These are phyloP conservation scores for Arachnomyces sp. DNA, from an alignment of 2,329 filamentous ascomycete species.

Conservation along the genomic window DNA sequence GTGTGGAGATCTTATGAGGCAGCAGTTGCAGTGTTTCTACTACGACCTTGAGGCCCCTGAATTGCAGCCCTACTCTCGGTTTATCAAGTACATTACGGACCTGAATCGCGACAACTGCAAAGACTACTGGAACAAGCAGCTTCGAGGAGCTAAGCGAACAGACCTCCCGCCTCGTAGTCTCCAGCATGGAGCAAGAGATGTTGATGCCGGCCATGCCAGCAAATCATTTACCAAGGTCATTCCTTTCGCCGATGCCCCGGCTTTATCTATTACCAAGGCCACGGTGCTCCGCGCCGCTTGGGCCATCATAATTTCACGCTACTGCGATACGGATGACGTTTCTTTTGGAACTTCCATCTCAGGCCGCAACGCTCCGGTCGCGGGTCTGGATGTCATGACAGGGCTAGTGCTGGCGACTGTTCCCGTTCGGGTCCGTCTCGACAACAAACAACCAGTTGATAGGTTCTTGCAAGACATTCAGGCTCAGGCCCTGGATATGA, in stretches of 20 bases:
- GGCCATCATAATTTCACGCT: slow-evolving; percentile 32
- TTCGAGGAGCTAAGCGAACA: slow-evolving; percentile 32
- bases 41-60: slow-evolving; percentile 27
- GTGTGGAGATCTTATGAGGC: slow-evolving; percentile 12
- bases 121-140: slow-evolving; percentile 36
- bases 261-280: slow-evolving; percentile 27
- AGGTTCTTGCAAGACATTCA: slow-evolving; percentile 50
- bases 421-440: slow-evolving; percentile 28
- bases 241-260: not conserved
- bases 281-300: slow-evolving; percentile 37
- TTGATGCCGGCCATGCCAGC: slow-evolving; percentile 4
- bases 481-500: slow-evolving; percentile 44
- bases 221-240: not conserved
- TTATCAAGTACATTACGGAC: slow-evolving; percentile 37
- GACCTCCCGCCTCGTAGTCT: slow-evolving; percentile 38
- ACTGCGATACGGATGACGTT: slow-evolving; percentile 31
- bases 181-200: slow-evolving; percentile 7
- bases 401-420: slow-evolving; percentile 39
- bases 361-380: slow-evolving; percentile 34
- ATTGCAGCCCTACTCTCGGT: slow-evolving; percentile 20
- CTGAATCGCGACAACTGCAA: slow-evolving; percentile 27
- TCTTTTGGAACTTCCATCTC: slow-evolving; percentile 38
- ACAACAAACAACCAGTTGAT: slow-evolving; percentile 24
- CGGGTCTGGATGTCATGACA: slow-evolving; percentile 36
- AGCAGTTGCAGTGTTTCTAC: slow-evolving; percentile 31